A percentile compares a stretch with the other conserved stretches of the same genome.
Evolutionary conservation across 345 rosid genomes (phyloP).

Genomic region (Excoecaria cochinchinensis): DNA sequence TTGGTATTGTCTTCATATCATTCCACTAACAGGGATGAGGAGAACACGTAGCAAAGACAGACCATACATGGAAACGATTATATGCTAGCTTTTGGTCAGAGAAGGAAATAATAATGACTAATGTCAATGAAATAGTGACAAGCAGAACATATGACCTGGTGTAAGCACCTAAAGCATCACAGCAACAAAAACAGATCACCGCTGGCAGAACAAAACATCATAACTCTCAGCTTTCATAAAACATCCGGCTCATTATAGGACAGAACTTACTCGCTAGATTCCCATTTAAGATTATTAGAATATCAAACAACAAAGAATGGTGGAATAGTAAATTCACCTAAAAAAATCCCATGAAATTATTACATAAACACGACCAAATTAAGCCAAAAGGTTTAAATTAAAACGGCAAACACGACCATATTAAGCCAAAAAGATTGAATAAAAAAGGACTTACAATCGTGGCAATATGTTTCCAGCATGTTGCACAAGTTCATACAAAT

Average conservation of each 20-base stretch:
- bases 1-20: not conserved
- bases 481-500: conserved; percentile 95
- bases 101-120: not conserved
- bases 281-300: not conserved
- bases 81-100: not conserved
- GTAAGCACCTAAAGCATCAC: not conserved
- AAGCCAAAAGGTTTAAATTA: not conserved
- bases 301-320: not conserved
- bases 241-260: not conserved
- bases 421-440: not conserved
- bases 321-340: not conserved
- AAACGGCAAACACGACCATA: not conserved
- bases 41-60: not conserved
- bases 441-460: conserved; percentile 62
- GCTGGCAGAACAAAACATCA: not conserved
- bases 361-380: not conserved
- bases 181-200: not conserved
- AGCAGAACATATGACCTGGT: not conserved
- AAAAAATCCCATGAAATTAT: not conserved
- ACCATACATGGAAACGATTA: not conserved
- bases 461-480: conserved; percentile 99
- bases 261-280: not conserved
- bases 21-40: not conserved
- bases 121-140: not conserved
- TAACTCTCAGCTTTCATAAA: not conserved